Conservation (phyloP, 352 stramenopile genomes). For the Phytophthora litchii region DNA sequence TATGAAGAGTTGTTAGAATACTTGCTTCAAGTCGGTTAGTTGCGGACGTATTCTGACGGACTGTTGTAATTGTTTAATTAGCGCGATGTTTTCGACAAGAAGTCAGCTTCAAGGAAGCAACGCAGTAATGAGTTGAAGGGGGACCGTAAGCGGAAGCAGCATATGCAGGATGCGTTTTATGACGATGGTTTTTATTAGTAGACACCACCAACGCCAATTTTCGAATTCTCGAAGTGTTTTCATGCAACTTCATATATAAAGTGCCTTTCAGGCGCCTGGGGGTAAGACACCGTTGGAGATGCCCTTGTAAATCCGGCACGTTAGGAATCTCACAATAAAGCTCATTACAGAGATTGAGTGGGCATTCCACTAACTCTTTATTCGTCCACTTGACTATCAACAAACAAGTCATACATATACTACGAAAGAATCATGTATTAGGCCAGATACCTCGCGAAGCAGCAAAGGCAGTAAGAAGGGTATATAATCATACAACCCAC, state of each 20-base stretch:
- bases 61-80: slow-evolving; percentile 26
- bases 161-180: slow-evolving; percentile 78
- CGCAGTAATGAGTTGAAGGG: slow-evolving; percentile 83
- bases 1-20: background rate
- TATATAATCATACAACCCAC: slow-evolving; percentile 10
- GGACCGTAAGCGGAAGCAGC: slow-evolving; percentile 78
- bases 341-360: too few species aligned
- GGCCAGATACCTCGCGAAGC: slow-evolving; percentile 16
- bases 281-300: too few species aligned
- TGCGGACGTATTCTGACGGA: slow-evolving; percentile 5
- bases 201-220: slow-evolving; percentile 5
- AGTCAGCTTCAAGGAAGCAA: slow-evolving; percentile 75
- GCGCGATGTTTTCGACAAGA: slow-evolving; percentile 86
- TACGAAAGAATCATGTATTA: slow-evolving; percentile 35
- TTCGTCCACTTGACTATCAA: too few species aligned
- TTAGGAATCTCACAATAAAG: too few species aligned
- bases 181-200: slow-evolving; percentile 45
- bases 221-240: background rate
- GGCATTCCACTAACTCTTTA: too few species aligned
- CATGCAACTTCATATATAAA: too few species aligned
- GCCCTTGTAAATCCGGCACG: too few species aligned
- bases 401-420: too few species aligned
- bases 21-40: too few species aligned
- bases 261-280: too few species aligned
- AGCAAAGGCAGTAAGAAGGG: slow-evolving; percentile 24